These are phyloP conservation scores for Luzula sylvatica DNA, from an alignment of 176 grass and related monocot species.

Conservation along the genomic window DNA sequence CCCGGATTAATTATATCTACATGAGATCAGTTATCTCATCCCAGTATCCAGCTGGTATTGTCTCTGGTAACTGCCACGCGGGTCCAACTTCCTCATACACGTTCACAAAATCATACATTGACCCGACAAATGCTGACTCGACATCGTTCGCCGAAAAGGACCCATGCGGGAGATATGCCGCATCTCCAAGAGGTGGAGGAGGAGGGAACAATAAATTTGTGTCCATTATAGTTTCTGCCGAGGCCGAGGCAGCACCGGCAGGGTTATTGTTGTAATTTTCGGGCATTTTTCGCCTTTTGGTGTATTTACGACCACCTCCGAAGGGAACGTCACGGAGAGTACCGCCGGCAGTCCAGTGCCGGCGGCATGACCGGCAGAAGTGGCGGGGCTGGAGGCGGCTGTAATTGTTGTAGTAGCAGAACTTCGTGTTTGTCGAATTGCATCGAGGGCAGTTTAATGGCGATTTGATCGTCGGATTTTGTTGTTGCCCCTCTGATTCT, in stretches of 20 bases:
- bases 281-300: conserved; percentile 43
- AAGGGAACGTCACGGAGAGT: conserved; percentile 76
- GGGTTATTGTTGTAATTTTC: background rate
- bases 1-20: conserved; percentile 13
- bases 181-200: conserved; percentile 2
- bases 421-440: conserved; percentile 73
- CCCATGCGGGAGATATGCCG: background rate
- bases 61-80: conserved; percentile 10
- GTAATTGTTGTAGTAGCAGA: conserved; percentile 99
- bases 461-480: background rate
- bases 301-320: conserved; percentile 42
- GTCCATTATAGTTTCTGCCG: background rate
- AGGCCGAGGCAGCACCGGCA: background rate
- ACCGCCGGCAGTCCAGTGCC: conserved; percentile 89
- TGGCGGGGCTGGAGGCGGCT: conserved; percentile 77
- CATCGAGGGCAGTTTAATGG: conserved; percentile 68
- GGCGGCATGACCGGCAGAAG: conserved; percentile 76
- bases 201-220: background rate
- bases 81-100: background rate
- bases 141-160: background rate
- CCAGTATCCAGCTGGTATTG: conserved; percentile 22
- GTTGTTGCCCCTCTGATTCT: conserved; percentile 1
- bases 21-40: conserved; percentile 21
- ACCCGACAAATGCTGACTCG: background rate
- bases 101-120: background rate